A percentile compares a stretch with the other conserved stretches of the same genome.
phyloP scores from a whole-genome alignment of 805 yeast genomes.

The Brettanomyces anomalus region DNA sequence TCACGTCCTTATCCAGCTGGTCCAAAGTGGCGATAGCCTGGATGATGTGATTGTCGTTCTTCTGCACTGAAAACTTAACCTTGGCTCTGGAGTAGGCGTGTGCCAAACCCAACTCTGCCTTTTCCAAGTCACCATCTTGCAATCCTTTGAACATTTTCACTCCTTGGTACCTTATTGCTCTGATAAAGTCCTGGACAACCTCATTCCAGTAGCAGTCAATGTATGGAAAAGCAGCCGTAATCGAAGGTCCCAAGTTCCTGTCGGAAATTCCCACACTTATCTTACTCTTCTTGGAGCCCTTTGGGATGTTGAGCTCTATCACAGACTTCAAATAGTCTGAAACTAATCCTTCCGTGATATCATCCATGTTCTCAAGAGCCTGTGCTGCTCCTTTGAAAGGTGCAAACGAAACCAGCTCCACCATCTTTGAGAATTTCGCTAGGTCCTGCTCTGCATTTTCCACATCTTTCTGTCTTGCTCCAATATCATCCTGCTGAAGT shows the following conservation, averaged over 20 bases:
- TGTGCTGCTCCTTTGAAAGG: slow-evolving; percentile 99
- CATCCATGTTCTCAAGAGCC: slow-evolving; percentile 97
- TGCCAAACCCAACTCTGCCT: slow-evolving; percentile 97
- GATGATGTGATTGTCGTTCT: slow-evolving; percentile 97
- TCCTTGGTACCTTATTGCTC: slow-evolving; percentile 92
- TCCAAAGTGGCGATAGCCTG: slow-evolving; percentile 97
- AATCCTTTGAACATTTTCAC: slow-evolving; percentile 82
- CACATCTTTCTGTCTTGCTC: slow-evolving; percentile 86
- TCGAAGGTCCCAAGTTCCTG: slow-evolving; percentile 91
- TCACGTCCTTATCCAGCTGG: slow-evolving; percentile 96
- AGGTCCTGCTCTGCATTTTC: slow-evolving; percentile 85
- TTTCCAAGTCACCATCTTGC: slow-evolving; percentile 90
- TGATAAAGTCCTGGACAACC: slow-evolving; percentile 85
- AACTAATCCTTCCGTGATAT: slow-evolving; percentile 93
- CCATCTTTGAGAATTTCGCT: slow-evolving; percentile 80
- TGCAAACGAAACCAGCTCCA: slow-evolving; percentile 90
- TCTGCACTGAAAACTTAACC: slow-evolving; percentile 97
- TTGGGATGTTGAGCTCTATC: slow-evolving; percentile 86
- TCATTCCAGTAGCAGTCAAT: slow-evolving; percentile 89
- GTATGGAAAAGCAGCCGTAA: slow-evolving; percentile 82
- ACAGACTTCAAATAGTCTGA: slow-evolving; percentile 86
- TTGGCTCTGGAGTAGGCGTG: slow-evolving; percentile 99
- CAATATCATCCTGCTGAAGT: slow-evolving; percentile 89
- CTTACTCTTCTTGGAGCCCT: slow-evolving; percentile 56
- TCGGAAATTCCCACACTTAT: slow-evolving; percentile 83